Percentiles rank a stretch among this genome's conserved stretches.
phyloP scores from a whole-genome alignment of 495 filamentous ascomycete species.

The Podospora bellae-mahoneyi region DNA sequence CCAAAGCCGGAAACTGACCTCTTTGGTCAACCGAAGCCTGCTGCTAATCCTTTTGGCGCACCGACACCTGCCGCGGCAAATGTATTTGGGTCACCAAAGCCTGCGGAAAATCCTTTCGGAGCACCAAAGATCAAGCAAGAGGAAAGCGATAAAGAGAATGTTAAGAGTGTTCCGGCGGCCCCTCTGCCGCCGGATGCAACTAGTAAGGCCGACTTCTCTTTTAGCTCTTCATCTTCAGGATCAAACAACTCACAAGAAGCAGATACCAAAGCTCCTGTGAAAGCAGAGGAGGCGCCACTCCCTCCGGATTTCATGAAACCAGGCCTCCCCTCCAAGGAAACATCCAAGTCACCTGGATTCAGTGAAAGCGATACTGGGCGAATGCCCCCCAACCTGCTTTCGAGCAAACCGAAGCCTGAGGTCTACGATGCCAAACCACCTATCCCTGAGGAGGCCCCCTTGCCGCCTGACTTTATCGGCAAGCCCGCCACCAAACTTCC shows the following conservation, averaged over 20 bases:
- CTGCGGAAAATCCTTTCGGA: background rate
- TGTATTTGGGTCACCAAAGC: conserved; percentile 21
- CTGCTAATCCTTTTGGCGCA: conserved; percentile 8
- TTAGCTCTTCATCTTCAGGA: conserved; percentile 59
- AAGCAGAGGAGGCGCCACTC: conserved; percentile 38
- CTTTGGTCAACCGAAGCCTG: conserved; percentile 20
- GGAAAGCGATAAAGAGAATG: conserved; percentile 32
- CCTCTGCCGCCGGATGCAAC: conserved; percentile 77
- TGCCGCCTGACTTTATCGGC: conserved; percentile 28
- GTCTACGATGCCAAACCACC: conserved; percentile 10
- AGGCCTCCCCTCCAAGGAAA: conserved; percentile 24
- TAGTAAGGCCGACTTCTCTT: conserved; percentile 64
- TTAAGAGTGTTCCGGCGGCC: conserved; percentile 42
- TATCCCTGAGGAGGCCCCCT: conserved; percentile 17
- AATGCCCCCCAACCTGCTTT: conserved; percentile 19
- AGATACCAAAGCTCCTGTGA: conserved; percentile 28
- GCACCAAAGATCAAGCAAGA: conserved; percentile 41
- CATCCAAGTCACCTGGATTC: conserved; percentile 10
- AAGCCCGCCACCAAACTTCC: conserved; percentile 28
- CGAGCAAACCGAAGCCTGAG: conserved; percentile 16
- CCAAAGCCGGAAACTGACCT: conserved; percentile 18
- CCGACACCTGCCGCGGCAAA: conserved; percentile 3
- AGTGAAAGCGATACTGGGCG: conserved; percentile 15
- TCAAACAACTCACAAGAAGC: conserved; percentile 41
- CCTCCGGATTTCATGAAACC: conserved; percentile 35